A percentile compares a stretch with the other conserved stretches of the same genome.
phyloP scores from a whole-genome alignment of 345 rosid species.

The Eucalyptus erythrocorys region DNA sequence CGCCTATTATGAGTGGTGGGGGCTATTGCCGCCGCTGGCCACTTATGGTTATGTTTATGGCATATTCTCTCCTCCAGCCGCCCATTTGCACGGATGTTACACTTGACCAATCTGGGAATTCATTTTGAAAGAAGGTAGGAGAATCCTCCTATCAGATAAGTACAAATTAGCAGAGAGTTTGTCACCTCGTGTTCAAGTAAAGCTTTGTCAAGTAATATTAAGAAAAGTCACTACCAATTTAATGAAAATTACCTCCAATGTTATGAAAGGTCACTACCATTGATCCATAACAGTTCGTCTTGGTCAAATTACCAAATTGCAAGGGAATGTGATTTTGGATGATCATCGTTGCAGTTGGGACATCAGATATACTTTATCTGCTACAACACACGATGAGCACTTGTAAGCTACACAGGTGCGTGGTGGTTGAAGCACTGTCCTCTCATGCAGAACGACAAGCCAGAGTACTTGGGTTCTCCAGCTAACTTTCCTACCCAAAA shows the following conservation, averaged over 20 bases:
- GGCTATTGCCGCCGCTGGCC: neutral
- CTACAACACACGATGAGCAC: neutral
- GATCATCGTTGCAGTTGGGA: neutral
- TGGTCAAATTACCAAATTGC: neutral
- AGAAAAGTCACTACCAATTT: neutral
- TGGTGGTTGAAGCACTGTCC: neutral
- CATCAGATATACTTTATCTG: neutral
- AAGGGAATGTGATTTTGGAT: neutral
- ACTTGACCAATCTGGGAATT: neutral
- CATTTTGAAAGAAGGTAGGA: neutral
- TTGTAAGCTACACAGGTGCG: neutral
- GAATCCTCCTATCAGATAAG: neutral
- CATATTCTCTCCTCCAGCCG: neutral
- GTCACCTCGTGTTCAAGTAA: neutral
- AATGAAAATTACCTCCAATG: neutral
- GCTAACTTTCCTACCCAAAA: neutral
- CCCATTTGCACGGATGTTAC: neutral
- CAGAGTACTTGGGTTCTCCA: neutral
- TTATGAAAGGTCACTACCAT: neutral
- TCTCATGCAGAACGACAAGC: neutral
- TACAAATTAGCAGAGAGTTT: neutral
- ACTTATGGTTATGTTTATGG: neutral
- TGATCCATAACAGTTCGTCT: neutral
- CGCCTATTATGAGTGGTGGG: neutral
- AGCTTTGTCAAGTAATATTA: neutral